Conservation (phyloP, 2,329 filamentous ascomycete genomes). For the Nannizzia gypsea region DNA sequence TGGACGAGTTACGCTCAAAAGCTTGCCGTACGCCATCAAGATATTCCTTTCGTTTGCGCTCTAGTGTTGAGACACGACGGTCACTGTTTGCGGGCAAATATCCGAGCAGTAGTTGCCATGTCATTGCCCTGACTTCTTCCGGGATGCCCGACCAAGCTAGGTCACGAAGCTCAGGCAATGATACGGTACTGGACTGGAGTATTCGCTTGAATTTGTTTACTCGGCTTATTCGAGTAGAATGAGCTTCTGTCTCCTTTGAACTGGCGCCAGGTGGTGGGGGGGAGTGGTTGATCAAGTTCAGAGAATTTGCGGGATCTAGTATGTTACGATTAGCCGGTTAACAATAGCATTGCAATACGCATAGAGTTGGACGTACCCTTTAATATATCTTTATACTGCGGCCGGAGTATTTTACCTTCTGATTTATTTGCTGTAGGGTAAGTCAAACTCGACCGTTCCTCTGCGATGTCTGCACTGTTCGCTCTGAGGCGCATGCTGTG, state of each 20-base stretch:
- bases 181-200: conserved; percentile 81
- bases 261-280: conserved; percentile 59
- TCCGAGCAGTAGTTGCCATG: conserved; percentile 92
- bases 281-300: conserved; percentile 87
- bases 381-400: conserved; percentile 95
- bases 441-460: conserved; percentile 67
- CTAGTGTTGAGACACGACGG: conserved; percentile 73
- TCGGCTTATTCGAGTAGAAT: conserved; percentile 75
- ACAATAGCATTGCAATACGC: not conserved
- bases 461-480: conserved; percentile 86
- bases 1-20: conserved; percentile 44
- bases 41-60: conserved; percentile 93
- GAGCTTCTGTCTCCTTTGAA: conserved; percentile 71
- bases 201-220: conserved; percentile 99
- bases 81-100: conserved; percentile 97
- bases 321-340: not conserved
- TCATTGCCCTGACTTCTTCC: conserved; percentile 91
- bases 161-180: conserved; percentile 68
- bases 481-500: conserved; percentile 48
- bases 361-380: conserved; percentile 39
- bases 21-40: conserved; percentile 71
- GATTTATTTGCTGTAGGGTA: conserved; percentile 83
- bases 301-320: conserved; percentile 69
- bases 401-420: conserved; percentile 88
- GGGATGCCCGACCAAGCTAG: conserved; percentile 91